Conservation (phyloP, 306 rosid genomes). For the Herpetospermum pedunculosum region DNA sequence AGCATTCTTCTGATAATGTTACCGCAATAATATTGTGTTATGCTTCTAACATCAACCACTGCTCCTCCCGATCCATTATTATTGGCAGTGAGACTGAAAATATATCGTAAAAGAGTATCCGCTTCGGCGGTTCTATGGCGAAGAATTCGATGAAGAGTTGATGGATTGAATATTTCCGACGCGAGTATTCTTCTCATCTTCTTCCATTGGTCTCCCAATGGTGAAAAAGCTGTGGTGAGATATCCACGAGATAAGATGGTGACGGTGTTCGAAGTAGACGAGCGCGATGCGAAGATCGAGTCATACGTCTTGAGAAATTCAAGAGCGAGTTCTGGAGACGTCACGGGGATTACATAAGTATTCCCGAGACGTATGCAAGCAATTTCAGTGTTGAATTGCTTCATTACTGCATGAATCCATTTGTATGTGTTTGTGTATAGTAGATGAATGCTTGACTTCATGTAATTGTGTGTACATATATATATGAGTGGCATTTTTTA, state of each 20-base stretch:
- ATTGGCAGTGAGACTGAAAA: background rate
- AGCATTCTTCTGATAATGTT: background rate
- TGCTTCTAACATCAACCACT: background rate
- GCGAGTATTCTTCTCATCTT: conserved; percentile 1
- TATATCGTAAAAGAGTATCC: background rate
- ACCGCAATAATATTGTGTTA: background rate
- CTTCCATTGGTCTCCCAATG: conserved; percentile 10
- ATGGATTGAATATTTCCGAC: conserved; percentile 8
- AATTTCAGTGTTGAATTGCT: background rate
- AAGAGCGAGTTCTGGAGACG: background rate
- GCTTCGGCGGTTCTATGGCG: conserved; percentile 12
- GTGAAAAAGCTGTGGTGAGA: background rate
- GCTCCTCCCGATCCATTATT: background rate
- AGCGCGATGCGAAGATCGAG: conserved; percentile 19
- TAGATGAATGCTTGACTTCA: too few relatives aligned
- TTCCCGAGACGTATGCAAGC: conserved; percentile 20
- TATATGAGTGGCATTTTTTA: too few relatives aligned
- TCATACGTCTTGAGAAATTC: conserved; percentile 33
- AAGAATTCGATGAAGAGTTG: background rate
- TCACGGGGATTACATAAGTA: background rate
- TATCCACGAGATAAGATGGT: background rate
- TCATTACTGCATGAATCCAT: background rate
- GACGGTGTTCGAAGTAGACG: background rate
- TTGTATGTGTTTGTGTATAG: too few relatives aligned
- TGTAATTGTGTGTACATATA: too few relatives aligned